Evolutionary conservation across 2,329 filamentous ascomycete species (phyloP).

Genomic region (Penicillium sp.): DNA sequence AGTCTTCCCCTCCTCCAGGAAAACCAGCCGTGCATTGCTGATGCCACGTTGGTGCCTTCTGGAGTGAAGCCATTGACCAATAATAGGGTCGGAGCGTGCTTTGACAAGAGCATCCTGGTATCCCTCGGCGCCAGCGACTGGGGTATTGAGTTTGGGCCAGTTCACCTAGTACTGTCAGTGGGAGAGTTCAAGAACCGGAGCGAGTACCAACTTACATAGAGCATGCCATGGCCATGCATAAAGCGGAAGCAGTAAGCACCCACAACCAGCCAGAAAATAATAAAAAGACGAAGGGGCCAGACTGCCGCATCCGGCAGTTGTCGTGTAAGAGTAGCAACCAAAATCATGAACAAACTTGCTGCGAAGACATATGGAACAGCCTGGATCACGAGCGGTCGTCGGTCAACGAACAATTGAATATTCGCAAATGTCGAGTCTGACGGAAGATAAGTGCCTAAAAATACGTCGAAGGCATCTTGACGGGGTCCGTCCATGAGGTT

Average conservation of each 20-base stretch:
- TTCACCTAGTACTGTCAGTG: conserved; percentile 65
- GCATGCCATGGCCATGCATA: conserved; percentile 78
- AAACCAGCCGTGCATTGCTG: conserved; percentile 77
- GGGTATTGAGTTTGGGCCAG: conserved; percentile 94
- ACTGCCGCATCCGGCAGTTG: conserved; percentile 69
- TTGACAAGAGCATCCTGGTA: conserved; percentile 82
- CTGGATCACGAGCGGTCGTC: conserved; percentile 81
- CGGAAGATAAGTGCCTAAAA: conserved; percentile 81
- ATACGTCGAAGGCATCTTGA: conserved; percentile 93
- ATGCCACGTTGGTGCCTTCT: conserved; percentile 74
- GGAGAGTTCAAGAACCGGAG: conserved; percentile 1
- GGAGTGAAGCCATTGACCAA: conserved; percentile 66
- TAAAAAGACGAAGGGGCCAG: conserved; percentile 78
- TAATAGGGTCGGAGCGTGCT: conserved; percentile 75
- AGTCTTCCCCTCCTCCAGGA: conserved; percentile 96
- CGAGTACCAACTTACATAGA: conserved; percentile 71
- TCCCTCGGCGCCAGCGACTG: conserved; percentile 79
- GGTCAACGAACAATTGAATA: conserved; percentile 75
- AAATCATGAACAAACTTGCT: conserved; percentile 78
- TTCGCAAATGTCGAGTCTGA: conserved; percentile 67
- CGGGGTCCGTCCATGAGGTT: conserved; percentile 92
- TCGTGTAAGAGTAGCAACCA: conserved; percentile 70
- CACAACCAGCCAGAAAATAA: conserved; percentile 71
- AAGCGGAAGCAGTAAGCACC: conserved; percentile 72
- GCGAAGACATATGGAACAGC: conserved; percentile 88